Conservation (phyloP, 202 grass and related monocot genomes). For the Zizania palustris region DNA sequence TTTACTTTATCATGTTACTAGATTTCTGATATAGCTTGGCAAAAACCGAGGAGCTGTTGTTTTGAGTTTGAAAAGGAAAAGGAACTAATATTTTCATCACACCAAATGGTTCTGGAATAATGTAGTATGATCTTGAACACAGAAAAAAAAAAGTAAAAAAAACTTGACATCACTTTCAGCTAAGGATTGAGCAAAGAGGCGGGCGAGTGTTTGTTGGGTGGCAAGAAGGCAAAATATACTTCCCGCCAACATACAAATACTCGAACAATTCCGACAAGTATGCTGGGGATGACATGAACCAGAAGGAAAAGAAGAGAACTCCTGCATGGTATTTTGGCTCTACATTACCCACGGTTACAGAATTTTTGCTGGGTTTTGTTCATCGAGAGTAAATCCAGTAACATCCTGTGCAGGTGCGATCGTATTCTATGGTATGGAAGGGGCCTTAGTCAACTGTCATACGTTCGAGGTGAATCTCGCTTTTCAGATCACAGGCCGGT, state of each 20-base stretch:
- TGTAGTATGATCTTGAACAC: constrained; percentile 10
- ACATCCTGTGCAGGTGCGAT: constrained; percentile 68
- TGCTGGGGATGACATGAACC: constrained; percentile 83
- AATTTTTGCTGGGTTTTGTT: constrained; percentile 26
- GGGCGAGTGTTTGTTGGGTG: constrained; percentile 86
- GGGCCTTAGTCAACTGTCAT: constrained; percentile 79
- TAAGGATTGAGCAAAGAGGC: constrained; percentile 87
- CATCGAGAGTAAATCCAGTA: constrained; percentile 13
- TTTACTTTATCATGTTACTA: constrained; percentile 52
- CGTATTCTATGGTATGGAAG: constrained; percentile 90
- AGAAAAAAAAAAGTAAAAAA: no score
- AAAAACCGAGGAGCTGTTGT: constrained; percentile 39
- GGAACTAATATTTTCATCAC: constrained; percentile 12
- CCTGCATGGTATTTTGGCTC: constrained; percentile 73
- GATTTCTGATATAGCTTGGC: constrained; percentile 40
- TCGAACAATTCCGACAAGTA: constrained; percentile 97
- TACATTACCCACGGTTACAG: not conserved
- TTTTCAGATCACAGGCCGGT: constrained; percentile 93
- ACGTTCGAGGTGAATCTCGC: constrained; percentile 80
- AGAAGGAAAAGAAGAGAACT: constrained; percentile 91
- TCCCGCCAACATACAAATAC: constrained; percentile 98
- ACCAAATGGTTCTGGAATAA: constrained; percentile 32
- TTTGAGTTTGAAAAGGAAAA: not conserved
- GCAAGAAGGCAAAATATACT: constrained; percentile 94
- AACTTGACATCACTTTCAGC: constrained; percentile 55